phyloP scores from a whole-genome alignment of 2,329 filamentous ascomycete genomes.

The Emmonsia crescens region DNA sequence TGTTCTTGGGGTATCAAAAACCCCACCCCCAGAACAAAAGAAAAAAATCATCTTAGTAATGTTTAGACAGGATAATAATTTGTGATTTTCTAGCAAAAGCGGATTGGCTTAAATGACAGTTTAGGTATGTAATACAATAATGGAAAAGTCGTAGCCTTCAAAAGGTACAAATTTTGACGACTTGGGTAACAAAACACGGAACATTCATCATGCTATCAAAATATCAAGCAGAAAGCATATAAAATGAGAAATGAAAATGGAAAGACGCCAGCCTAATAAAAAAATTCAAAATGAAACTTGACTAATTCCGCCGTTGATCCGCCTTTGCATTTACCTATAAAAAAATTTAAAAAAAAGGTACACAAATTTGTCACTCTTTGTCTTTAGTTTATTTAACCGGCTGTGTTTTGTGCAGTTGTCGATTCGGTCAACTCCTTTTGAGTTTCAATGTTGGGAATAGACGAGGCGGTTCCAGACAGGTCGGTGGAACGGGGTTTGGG shows the following conservation, averaged over 20 bases:
- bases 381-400: not conserved
- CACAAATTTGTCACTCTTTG: not conserved
- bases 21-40: not conserved
- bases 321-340: not conserved
- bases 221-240: not conserved
- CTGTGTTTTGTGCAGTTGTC: not conserved
- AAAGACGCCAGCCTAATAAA: not conserved
- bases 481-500: slow-evolving; percentile 63
- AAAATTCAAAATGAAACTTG: not conserved
- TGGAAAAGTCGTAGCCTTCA: not conserved
- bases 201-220: not conserved
- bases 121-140: not conserved
- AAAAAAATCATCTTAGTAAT: not conserved
- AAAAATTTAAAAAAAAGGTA: no score
- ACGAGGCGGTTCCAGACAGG: slow-evolving; percentile 61
- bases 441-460: slow-evolving; percentile 55
- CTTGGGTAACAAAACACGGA: not conserved
- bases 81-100: not conserved
- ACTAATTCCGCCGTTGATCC: not conserved
- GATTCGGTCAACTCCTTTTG: slow-evolving; percentile 14
- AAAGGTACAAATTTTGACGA: slow-evolving; percentile 2
- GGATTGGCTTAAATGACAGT: not conserved
- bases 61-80: not conserved
- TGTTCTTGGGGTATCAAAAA: not conserved
- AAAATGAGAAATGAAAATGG: not conserved